Conservation (phyloP, 2,329 filamentous ascomycete genomes). For the Penicillium sp. region DNA sequence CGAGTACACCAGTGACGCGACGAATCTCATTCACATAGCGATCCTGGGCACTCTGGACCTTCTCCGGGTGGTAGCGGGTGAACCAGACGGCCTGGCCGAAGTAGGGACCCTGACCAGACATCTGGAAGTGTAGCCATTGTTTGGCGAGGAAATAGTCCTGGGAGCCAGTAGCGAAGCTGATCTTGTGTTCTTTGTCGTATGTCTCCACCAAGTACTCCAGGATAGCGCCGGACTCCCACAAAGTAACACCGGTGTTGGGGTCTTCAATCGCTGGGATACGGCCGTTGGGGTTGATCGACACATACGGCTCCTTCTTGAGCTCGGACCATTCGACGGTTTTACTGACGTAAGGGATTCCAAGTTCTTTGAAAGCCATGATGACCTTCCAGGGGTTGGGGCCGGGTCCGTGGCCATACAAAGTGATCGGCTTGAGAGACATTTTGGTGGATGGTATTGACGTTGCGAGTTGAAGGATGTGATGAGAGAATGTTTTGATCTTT, state of each 20-base stretch:
- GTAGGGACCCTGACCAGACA: conserved; percentile 51
- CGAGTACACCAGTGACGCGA: conserved; percentile 47
- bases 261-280: conserved; percentile 38
- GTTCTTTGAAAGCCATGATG: conserved; percentile 33
- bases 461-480: not conserved
- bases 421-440: conserved; percentile 24
- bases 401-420: conserved; percentile 20
- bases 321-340: conserved; percentile 24
- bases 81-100: conserved; percentile 52
- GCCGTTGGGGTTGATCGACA: conserved; percentile 35
- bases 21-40: conserved; percentile 49
- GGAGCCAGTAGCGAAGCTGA: conserved; percentile 37
- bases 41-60: conserved; percentile 43
- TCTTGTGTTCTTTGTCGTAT: conserved; percentile 43
- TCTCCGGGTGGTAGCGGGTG: conserved; percentile 42
- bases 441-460: not conserved
- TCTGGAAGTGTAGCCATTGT: conserved; percentile 51
- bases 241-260: conserved; percentile 38
- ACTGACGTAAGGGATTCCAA: conserved; percentile 30
- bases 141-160: conserved; percentile 40
- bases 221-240: conserved; percentile 50
- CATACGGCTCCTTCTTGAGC: conserved; percentile 32
- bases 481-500: not conserved
- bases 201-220: conserved; percentile 46
- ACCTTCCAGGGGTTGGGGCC: conserved; percentile 37